These are phyloP conservation scores for Pharnaceum exiguum DNA, from an alignment of 148 eudicot species.

Conservation along the genomic window DNA sequence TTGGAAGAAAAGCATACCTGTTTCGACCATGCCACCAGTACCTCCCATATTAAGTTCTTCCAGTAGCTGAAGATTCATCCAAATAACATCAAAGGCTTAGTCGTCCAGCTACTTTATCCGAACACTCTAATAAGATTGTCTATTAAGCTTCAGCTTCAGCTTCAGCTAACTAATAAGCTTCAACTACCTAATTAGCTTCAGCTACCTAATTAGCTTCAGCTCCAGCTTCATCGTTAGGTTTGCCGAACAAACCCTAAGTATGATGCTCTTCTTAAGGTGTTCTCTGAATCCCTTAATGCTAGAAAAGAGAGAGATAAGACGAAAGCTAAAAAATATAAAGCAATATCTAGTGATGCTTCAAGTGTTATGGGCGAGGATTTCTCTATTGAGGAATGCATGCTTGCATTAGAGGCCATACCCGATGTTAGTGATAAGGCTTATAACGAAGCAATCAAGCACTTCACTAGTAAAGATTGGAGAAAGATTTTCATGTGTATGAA, in stretches of 20 bases:
- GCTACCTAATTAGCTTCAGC: no score
- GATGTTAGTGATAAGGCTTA: not conserved
- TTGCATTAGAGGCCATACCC: not conserved
- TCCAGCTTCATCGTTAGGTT: no score
- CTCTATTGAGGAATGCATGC: not conserved
- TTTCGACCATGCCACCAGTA: slow-evolving; percentile 35
- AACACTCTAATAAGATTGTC: no score
- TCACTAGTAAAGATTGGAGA: not conserved
- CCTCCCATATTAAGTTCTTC: slow-evolving; percentile 73
- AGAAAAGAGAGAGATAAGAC: no score
- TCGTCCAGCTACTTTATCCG: no score
- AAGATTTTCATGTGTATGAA: not conserved
- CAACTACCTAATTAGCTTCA: no score
- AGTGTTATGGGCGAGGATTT: not conserved
- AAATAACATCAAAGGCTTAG: slow-evolving; percentile 2
- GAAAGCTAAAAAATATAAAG: not conserved
- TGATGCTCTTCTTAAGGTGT: no score
- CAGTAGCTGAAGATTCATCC: slow-evolving; percentile 53
- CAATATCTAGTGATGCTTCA: not conserved
- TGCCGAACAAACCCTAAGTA: no score
- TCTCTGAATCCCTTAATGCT: no score
- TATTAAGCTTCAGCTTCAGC: no score
- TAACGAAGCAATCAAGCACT: not conserved
- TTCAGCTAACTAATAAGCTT: no score
- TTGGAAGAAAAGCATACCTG: slow-evolving; percentile 34